phyloP scores from a whole-genome alignment of 306 rosid species.

The Spatholobus suberectus region DNA sequence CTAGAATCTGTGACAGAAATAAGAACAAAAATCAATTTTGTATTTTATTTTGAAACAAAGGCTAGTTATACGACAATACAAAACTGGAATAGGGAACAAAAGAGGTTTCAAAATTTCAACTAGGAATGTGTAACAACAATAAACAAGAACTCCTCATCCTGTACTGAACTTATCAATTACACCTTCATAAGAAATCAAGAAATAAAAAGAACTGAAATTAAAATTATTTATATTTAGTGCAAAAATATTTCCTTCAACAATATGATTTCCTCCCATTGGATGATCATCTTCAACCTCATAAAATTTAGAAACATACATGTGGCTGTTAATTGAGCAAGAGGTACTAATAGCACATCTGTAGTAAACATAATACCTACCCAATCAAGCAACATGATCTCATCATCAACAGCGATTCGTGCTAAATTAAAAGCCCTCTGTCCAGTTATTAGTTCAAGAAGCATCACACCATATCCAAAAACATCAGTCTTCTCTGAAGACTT shows the following conservation, averaged over 20 bases:
- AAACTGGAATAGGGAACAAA: background rate
- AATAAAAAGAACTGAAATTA: background rate
- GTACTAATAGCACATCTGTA: background rate
- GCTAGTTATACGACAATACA: background rate
- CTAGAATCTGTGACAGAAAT: background rate
- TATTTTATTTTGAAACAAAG: background rate
- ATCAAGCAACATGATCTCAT: constrained; percentile 82
- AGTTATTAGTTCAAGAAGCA: constrained; percentile 94
- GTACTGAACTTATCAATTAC: too few species aligned
- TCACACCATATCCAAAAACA: constrained; percentile 94
- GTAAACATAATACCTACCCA: constrained; percentile 69
- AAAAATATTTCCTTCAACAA: background rate
- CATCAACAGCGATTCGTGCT: constrained; percentile 80
- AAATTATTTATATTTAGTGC: background rate
- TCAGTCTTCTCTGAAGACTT: constrained; percentile 94
- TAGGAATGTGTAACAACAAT: background rate
- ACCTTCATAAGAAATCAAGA: background rate
- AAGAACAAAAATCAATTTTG: constrained; percentile 12
- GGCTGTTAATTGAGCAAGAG: background rate
- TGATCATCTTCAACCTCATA: background rate
- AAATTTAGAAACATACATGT: background rate
- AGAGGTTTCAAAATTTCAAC: background rate
- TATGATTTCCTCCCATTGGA: background rate
- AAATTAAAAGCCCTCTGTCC: constrained; percentile 95
- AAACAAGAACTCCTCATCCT: background rate